Conservation (phyloP, 768 basidiomycete genomes). For the Sutorius australiensis region DNA sequence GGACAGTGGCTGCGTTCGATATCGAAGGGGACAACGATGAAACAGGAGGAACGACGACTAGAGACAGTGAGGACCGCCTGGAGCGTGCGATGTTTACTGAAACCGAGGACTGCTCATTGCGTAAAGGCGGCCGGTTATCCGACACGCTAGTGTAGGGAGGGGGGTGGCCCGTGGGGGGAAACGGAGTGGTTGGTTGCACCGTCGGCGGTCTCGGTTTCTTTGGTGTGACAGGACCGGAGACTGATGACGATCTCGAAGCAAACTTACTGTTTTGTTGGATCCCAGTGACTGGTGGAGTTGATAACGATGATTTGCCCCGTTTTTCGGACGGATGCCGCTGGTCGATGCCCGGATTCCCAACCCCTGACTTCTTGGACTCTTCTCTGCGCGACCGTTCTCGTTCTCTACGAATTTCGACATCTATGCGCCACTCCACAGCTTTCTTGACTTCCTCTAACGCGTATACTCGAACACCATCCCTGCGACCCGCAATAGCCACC, state of each 20-base stretch:
- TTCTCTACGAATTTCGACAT: constrained; percentile 72
- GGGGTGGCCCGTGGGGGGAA: constrained; percentile 48
- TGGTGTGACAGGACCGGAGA: constrained; percentile 13
- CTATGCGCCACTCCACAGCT: constrained; percentile 84
- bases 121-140: constrained; percentile 34
- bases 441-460: constrained; percentile 84
- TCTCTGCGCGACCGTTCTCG: constrained; percentile 68
- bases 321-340: constrained; percentile 46
- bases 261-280: constrained; percentile 19
- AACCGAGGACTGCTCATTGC: constrained; percentile 40
- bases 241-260: constrained; percentile 17
- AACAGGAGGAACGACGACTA: constrained; percentile 47
- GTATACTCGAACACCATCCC: constrained; percentile 86
- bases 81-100: constrained; percentile 44
- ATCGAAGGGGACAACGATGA: constrained; percentile 35
- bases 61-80: constrained; percentile 52
- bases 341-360: constrained; percentile 34
- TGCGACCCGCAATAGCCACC: constrained; percentile 84
- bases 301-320: constrained; percentile 44
- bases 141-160: constrained; percentile 55
- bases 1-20: constrained; percentile 32
- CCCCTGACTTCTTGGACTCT: constrained; percentile 51
- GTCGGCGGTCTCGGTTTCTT: constrained; percentile 29
- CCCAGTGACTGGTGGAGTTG: constrained; percentile 43
- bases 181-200: constrained; percentile 17